phyloP scores from a whole-genome alignment of 2,329 filamentous ascomycete species.

The Cadophora luteo-olivacea region DNA sequence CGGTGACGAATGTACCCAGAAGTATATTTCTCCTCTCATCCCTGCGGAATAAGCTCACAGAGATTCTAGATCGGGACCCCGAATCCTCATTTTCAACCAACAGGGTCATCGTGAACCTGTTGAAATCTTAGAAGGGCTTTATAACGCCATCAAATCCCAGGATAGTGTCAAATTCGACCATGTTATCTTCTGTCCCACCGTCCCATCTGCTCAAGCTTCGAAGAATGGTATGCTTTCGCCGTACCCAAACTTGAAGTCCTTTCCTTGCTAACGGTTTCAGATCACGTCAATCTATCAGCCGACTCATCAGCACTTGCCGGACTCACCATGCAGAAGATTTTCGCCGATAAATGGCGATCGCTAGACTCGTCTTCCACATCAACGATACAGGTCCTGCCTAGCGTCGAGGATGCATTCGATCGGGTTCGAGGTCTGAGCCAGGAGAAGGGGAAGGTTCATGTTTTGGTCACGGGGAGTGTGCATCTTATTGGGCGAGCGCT shows the following conservation, averaged over 20 bases:
- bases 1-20: slow-evolving; percentile 52
- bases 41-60: neutral
- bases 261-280: slow-evolving; percentile 36
- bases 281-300: slow-evolving; percentile 61
- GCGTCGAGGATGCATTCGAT: slow-evolving; percentile 59
- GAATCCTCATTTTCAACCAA: slow-evolving; percentile 88
- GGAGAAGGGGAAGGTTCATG: slow-evolving; percentile 37
- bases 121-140: slow-evolving; percentile 58
- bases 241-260: neutral
- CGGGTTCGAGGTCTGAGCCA: slow-evolving; percentile 46
- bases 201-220: slow-evolving; percentile 59
- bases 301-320: slow-evolving; percentile 50
- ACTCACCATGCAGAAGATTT: slow-evolving; percentile 70
- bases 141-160: slow-evolving; percentile 55
- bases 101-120: slow-evolving; percentile 55
- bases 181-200: slow-evolving; percentile 83
- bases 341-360: slow-evolving; percentile 45
- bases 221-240: slow-evolving; percentile 41
- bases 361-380: slow-evolving; percentile 23
- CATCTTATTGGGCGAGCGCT: slow-evolving; percentile 73
- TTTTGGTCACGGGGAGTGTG: slow-evolving; percentile 65
- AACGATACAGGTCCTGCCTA: slow-evolving; percentile 51
- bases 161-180: slow-evolving; percentile 64
- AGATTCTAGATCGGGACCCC: slow-evolving; percentile 46
- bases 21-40: slow-evolving; percentile 37